A percentile compares a stretch with the other conserved stretches of the same genome.
Conservation (phyloP, 306 rosid species). For the Abrus pulchellus region DNA sequence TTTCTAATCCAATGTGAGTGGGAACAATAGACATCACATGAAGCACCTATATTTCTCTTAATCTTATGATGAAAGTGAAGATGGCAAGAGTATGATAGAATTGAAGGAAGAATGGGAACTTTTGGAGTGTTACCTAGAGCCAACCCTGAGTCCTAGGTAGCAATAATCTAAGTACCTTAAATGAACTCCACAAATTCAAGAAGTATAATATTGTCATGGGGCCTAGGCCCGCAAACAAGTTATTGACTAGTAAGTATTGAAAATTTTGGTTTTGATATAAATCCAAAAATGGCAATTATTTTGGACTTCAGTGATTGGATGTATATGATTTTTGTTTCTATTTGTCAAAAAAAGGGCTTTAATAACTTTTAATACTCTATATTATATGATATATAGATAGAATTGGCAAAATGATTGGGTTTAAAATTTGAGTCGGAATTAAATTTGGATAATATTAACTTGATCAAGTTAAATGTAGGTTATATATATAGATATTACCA, state of each 20-base stretch:
- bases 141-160: conserved; percentile 35
- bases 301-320: neutral
- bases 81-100: conserved; percentile 18
- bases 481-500: no score
- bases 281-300: neutral
- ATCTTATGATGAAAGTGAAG: neutral
- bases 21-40: conserved; percentile 13
- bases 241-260: neutral
- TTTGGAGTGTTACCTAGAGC: conserved; percentile 45
- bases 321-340: neutral
- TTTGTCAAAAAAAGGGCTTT: neutral
- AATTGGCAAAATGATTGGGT: no score
- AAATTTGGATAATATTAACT: no score
- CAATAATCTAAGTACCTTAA: conserved; percentile 22
- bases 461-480: no score
- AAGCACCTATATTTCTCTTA: conserved; percentile 41
- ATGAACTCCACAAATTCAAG: conserved; percentile 6
- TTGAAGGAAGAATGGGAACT: conserved; percentile 44
- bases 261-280: conserved; percentile 12
- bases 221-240: neutral
- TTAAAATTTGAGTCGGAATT: no score
- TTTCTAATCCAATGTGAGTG: conserved; percentile 22
- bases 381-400: neutral
- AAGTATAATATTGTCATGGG: neutral
- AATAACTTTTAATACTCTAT: neutral